Conservation (phyloP, 1,139 yeast species). For the Diutina mesorugosa region DNA sequence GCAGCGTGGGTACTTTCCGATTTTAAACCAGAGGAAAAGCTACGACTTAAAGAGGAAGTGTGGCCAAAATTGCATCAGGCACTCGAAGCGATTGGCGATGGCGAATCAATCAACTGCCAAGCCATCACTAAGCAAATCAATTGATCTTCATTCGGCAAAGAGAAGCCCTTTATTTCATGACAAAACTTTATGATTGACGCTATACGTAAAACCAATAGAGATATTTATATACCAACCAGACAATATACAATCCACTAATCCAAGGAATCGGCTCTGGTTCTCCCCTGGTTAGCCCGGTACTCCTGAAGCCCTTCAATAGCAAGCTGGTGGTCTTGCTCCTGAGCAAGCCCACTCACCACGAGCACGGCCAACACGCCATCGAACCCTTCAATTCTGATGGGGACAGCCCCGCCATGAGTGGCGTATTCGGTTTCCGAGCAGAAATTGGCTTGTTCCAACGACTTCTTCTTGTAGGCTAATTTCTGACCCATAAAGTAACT, state of each 20-base stretch:
- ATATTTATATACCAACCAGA: too few species aligned
- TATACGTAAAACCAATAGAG: too few species aligned
- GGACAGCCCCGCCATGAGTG: conserved; percentile 52
- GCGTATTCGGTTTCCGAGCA: conserved; percentile 37
- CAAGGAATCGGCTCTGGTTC: background rate
- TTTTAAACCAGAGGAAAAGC: conserved; percentile 6
- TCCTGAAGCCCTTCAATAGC: conserved; percentile 13
- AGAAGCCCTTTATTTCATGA: background rate
- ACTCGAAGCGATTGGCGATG: background rate
- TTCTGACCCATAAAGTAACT: conserved; percentile 43
- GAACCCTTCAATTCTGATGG: conserved; percentile 29
- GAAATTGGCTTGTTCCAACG: conserved; percentile 29
- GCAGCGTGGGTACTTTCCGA: conserved; percentile 27
- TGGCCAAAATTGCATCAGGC: background rate
- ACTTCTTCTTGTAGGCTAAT: conserved; percentile 15
- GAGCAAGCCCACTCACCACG: conserved; percentile 48
- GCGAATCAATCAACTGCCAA: background rate
- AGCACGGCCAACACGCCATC: conserved; percentile 40
- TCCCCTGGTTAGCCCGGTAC: background rate
- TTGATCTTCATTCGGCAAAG: background rate
- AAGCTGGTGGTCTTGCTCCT: conserved; percentile 32
- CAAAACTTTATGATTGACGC: background rate
- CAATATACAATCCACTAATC: background rate
- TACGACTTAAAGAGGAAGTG: background rate
- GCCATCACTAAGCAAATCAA: background rate